Percentiles rank a stretch among this genome's conserved stretches.
phyloP scores from a whole-genome alignment of 352 stramenopile species.

The Phytophthora palmivora region DNA sequence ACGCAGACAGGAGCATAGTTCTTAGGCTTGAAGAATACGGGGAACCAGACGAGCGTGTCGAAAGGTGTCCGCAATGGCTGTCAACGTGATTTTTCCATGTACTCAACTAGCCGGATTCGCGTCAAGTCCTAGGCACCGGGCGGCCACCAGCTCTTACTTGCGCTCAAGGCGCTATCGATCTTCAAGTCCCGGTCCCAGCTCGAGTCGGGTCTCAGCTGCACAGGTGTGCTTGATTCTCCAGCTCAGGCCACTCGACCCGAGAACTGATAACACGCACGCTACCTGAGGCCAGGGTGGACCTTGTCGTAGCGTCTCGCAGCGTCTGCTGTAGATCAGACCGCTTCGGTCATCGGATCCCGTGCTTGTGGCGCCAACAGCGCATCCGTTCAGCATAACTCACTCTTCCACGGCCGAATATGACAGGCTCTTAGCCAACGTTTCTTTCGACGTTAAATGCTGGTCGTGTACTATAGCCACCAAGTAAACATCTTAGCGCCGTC shows the following conservation, averaged over 20 bases:
- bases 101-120: constrained; percentile 31
- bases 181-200: constrained; percentile 33
- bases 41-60: constrained; percentile 7
- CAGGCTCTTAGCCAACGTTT: constrained; percentile 21
- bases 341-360: constrained; percentile 27
- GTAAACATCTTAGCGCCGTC: constrained; percentile 25
- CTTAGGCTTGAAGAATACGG: not conserved
- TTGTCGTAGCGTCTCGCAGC: not conserved
- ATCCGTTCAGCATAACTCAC: constrained; percentile 31
- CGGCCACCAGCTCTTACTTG: constrained; percentile 24
- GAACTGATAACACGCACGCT: constrained; percentile 35
- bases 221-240: constrained; percentile 12
- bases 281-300: constrained; percentile 12
- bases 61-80: constrained; percentile 21
- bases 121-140: constrained; percentile 19
- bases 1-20: constrained; percentile 3
- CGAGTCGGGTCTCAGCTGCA: constrained; percentile 34
- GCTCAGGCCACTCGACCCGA: constrained; percentile 20
- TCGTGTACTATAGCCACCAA: constrained; percentile 35
- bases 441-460: constrained; percentile 9
- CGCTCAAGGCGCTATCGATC: constrained; percentile 2
- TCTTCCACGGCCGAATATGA: constrained; percentile 7
- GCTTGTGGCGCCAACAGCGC: constrained; percentile 1
- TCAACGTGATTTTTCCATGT: constrained; percentile 27
- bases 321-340: constrained; percentile 28